Base-by-base conservation (phyloP, 2,329 filamentous ascomycete species). In the Phyllosticta citribraziliensis region DNA sequence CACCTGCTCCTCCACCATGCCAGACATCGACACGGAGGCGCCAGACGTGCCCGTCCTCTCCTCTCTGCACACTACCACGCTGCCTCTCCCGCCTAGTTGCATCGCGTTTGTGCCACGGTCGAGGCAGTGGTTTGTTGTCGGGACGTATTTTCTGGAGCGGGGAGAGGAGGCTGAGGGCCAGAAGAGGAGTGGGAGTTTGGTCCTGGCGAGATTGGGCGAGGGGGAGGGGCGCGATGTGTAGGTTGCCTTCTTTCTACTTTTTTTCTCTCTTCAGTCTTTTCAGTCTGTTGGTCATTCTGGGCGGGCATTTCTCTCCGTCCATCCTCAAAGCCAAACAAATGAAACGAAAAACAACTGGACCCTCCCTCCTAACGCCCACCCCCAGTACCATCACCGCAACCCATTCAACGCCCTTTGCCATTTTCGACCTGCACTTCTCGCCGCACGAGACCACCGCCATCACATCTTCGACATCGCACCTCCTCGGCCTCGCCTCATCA, bases 401-500 rank as follows among this genome's bases (percentile, higher is more conserved):
- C 0, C 65, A 86, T 4, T 68, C 77, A 5, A 84, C 88, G 22
- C 82, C 85, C 3, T 90, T 86, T 58, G 92, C 90, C 5, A 82
- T 97, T 27, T 81, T 97, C 58, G 92, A 97, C 70, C 78, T 97
- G 30, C 89, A 92, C 67, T 97, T 97, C 72, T 84, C 87, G 63
- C 84, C 82, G 1, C 14, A 47, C 40, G n/a, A n/a, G 2, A n/a
- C 40, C 40, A n/a, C 14, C 17, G 6, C 17, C 14, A 47, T 40
- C 30, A 1, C 33, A 17, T 11, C 11, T 6, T n/a, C 40, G n/a
- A n/a, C n/a, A 19, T 69, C 57, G 71, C 63, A 79, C 30, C 75
- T 88, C 3, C 80, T 96, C 58, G 91, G 85, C 10, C 84, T 87
- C 2, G 89, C 90, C 9, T 89, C 88, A 1, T 96, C 91, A 64